These are phyloP conservation scores for Pilobolus umbonatus DNA, from an alignment of 192 early-diverging fungal genomes.

Conservation along the genomic window DNA sequence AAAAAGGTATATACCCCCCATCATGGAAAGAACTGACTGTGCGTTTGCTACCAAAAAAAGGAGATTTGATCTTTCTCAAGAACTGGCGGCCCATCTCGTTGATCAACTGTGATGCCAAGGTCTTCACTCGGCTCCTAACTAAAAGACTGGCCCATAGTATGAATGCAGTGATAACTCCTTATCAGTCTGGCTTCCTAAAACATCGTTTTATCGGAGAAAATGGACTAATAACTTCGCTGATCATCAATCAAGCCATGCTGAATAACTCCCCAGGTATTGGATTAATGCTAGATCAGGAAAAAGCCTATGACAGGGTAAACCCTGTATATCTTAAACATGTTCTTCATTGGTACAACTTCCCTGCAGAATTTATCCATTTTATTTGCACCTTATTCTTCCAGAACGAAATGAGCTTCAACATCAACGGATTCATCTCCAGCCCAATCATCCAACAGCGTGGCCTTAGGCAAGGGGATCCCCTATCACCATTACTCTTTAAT, in stretches of 20 bases:
- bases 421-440: conserved; percentile 9
- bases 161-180: neutral
- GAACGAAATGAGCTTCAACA: conserved; percentile 9
- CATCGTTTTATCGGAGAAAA: conserved; percentile 12
- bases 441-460: conserved; percentile 16
- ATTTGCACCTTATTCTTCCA: conserved; percentile 18
- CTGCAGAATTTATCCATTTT: neutral
- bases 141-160: neutral
- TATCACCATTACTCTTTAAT: conserved; percentile 2
- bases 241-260: neutral
- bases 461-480: conserved; percentile 25
- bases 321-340: neutral
- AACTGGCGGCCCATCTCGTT: conserved; percentile 26
- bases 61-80: neutral
- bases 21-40: neutral
- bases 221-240: neutral
- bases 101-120: conserved; percentile 25
- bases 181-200: conserved; percentile 18
- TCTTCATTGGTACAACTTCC: conserved; percentile 10
- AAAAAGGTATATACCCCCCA: neutral
- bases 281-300: neutral
- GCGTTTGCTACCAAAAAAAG: neutral
- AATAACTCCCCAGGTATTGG: neutral
- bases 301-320: too few relatives aligned
- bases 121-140: conserved; percentile 16